A percentile compares a stretch with the other conserved stretches of the same genome.
Evolutionary conservation across 2,329 filamentous ascomycete genomes (phyloP).

Genomic region (Botryotinia convoluta): DNA sequence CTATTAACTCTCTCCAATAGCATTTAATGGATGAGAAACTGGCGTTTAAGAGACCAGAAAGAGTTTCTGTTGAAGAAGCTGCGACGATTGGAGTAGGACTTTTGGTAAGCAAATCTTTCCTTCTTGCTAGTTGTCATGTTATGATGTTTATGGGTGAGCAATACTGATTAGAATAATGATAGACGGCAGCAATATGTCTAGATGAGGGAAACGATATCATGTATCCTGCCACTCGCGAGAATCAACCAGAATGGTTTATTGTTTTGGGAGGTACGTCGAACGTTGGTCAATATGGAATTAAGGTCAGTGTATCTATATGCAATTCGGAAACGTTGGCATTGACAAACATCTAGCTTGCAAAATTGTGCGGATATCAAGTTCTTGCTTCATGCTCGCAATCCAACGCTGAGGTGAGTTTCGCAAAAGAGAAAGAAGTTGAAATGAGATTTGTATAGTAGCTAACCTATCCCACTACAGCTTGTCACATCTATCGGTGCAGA

Average conservation of each 20-base stretch:
- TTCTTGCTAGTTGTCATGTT: background rate
- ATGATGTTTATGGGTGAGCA: background rate
- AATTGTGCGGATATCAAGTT: conserved; percentile 41
- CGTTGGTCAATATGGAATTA: conserved; percentile 41
- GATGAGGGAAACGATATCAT: conserved; percentile 3
- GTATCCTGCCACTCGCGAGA: conserved; percentile 1
- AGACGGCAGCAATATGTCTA: conserved; percentile 14
- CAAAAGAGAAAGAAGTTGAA: background rate
- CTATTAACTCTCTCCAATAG: background rate
- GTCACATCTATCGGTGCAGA: conserved; percentile 37
- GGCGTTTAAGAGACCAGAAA: conserved; percentile 36
- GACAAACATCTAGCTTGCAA: conserved; percentile 35
- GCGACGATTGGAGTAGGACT: conserved; percentile 41
- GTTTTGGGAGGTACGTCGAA: conserved; percentile 40
- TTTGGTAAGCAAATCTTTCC: conserved; percentile 31
- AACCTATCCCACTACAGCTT: conserved; percentile 26
- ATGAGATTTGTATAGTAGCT: background rate
- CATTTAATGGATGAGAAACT: conserved; percentile 42
- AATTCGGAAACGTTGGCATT: background rate
- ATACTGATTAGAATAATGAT: background rate
- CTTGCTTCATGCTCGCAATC: conserved; percentile 40
- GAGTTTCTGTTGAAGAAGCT: conserved; percentile 36
- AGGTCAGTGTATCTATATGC: conserved; percentile 21
- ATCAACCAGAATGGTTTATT: conserved; percentile 41
- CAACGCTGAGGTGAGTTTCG: background rate